A percentile compares a stretch with the other conserved stretches of the same genome.
These are phyloP conservation scores for Phialemoniopsis sp. DNA, from an alignment of 2,329 filamentous ascomycete genomes.

Conservation along the genomic window DNA sequence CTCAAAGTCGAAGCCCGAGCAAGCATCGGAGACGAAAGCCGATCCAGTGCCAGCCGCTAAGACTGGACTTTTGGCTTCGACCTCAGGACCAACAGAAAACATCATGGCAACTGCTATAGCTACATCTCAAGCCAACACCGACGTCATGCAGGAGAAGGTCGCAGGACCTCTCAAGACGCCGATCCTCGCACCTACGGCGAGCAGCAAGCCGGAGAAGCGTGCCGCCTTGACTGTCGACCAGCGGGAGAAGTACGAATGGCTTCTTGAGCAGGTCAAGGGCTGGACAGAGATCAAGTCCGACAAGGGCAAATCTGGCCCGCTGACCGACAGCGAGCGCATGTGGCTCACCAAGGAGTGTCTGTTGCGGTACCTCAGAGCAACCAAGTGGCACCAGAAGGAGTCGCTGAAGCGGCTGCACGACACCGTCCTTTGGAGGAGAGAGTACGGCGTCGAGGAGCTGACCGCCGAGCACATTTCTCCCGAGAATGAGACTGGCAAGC, in stretches of 20 bases:
- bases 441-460: constrained; percentile 78
- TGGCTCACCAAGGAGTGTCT: constrained; percentile 93
- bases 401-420: constrained; percentile 74
- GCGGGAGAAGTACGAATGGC: constrained; percentile 72
- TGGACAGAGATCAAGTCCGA: constrained; percentile 60
- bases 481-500: constrained; percentile 96
- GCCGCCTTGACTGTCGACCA: constrained; percentile 70
- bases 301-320: constrained; percentile 55
- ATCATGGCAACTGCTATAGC: background rate
- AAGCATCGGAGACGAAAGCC: too few species aligned
- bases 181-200: constrained; percentile 51
- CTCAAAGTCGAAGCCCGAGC: too few species aligned
- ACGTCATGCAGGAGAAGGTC: constrained; percentile 10
- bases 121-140: background rate
- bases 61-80: too few species aligned
- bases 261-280: constrained; percentile 65
- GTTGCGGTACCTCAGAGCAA: constrained; percentile 86
- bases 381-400: constrained; percentile 79
- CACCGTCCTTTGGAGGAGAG: constrained; percentile 83
- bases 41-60: too few species aligned
- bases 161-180: constrained; percentile 30
- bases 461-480: constrained; percentile 84
- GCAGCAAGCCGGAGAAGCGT: constrained; percentile 51
- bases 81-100: too few species aligned
- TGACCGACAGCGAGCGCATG: constrained; percentile 77